Evolutionary conservation across 768 basidiomycete genomes (phyloP).

Genomic region (Suillus subaureus): DNA sequence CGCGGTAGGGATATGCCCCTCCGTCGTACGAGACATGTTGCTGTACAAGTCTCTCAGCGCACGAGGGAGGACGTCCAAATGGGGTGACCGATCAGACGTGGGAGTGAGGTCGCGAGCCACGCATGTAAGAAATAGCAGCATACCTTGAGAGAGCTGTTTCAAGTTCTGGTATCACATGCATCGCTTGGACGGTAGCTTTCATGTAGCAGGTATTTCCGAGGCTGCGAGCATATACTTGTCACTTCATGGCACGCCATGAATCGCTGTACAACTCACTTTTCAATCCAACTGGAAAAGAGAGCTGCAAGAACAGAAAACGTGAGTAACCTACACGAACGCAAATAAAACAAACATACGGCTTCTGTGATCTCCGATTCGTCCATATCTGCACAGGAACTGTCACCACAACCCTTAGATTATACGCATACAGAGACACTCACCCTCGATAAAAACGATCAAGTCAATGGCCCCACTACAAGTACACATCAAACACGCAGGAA

Average conservation of each 20-base stretch:
- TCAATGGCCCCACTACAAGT: too few relatives aligned
- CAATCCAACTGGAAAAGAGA: slow-evolving; percentile 80
- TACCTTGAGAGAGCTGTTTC: slow-evolving; percentile 67
- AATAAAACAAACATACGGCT: slow-evolving; percentile 51
- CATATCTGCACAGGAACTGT: slow-evolving; percentile 62
- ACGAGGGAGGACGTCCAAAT: slow-evolving; percentile 46
- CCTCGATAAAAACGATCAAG: slow-evolving; percentile 85
- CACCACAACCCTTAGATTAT: neutral
- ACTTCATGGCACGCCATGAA: neutral
- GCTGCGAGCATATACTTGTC: slow-evolving; percentile 31
- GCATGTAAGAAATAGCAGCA: slow-evolving; percentile 22
- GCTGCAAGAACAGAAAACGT: slow-evolving; percentile 41
- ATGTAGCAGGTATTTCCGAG: slow-evolving; percentile 98
- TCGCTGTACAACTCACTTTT: slow-evolving; percentile 54
- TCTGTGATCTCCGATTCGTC: slow-evolving; percentile 78
- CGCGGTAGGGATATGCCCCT: slow-evolving; percentile 65
- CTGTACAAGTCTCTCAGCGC: slow-evolving; percentile 69
- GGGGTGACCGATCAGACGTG: slow-evolving; percentile 33
- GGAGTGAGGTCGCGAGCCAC: neutral
- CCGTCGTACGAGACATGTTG: slow-evolving; percentile 75
- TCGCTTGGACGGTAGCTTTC: slow-evolving; percentile 93
- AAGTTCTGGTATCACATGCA: slow-evolving; percentile 90
- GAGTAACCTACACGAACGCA: neutral
- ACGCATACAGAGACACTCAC: slow-evolving; percentile 38
- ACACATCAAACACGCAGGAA: too few relatives aligned